Conservation (phyloP, 2,329 filamentous ascomycete species). For the Talaromyces sp. region DNA sequence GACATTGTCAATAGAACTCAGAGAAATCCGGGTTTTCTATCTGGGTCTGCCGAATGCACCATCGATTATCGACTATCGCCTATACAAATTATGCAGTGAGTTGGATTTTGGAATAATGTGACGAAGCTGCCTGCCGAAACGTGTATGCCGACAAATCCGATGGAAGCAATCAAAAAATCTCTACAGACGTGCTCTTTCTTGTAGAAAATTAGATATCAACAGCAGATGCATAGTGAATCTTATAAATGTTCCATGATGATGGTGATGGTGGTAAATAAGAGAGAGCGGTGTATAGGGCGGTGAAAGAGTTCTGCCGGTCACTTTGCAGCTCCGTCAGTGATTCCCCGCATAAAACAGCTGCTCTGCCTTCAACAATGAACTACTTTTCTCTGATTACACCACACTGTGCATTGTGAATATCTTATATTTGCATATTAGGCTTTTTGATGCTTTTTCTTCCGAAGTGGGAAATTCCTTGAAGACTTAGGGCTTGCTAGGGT, state of each 20-base stretch:
- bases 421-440: background rate
- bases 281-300: constrained; percentile 14
- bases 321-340: background rate
- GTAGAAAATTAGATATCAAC: too few species aligned
- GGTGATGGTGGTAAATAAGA: background rate
- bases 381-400: background rate
- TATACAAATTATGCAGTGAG: background rate
- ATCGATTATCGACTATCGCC: background rate
- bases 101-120: background rate
- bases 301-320: constrained; percentile 6
- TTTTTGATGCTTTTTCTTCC: background rate
- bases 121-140: too few species aligned
- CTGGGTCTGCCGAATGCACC: background rate
- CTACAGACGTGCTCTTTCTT: too few species aligned
- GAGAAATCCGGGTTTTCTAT: background rate
- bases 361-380: background rate
- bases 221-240: background rate
- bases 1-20: background rate
- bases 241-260: background rate
- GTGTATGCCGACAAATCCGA: background rate
- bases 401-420: background rate
- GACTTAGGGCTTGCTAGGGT: constrained; percentile 3
- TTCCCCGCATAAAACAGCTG: constrained; percentile 9
- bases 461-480: background rate
- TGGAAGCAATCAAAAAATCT: too few species aligned